Conservation (phyloP, 768 basidiomycete species). For the Lactarius trivialis region DNA sequence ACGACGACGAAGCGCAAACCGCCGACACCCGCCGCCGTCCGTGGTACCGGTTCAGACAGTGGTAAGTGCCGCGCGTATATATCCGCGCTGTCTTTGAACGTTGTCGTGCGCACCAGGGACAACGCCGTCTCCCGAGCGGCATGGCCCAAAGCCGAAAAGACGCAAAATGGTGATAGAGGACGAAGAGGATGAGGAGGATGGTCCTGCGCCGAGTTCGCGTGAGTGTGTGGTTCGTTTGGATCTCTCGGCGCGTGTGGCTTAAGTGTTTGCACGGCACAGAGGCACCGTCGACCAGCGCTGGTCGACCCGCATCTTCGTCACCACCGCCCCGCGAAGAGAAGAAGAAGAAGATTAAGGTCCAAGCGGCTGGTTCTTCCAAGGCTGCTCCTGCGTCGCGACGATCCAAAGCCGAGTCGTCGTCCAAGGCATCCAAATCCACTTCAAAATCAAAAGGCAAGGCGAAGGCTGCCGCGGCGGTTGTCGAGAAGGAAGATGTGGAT, state of each 20-base stretch:
- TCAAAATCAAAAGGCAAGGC: conserved; percentile 16
- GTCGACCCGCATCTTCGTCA: background rate
- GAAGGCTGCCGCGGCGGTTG: conserved; percentile 5
- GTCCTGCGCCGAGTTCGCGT: conserved; percentile 17
- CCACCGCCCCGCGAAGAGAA: background rate
- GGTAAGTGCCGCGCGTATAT: background rate
- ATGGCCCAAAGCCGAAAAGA: conserved; percentile 39
- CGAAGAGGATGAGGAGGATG: conserved; percentile 30
- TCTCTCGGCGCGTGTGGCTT: background rate
- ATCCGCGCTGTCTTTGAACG: no score
- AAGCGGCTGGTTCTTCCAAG: background rate
- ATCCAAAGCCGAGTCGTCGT: background rate
- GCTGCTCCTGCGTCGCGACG: background rate
- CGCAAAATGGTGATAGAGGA: conserved; percentile 50
- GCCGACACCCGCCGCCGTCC: background rate
- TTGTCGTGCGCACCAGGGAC: background rate
- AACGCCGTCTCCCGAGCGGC: conserved; percentile 25
- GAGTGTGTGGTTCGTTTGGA: background rate
- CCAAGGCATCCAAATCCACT: conserved; percentile 5
- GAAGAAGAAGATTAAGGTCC: background rate
- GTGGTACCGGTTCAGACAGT: background rate
- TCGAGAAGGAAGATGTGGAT: conserved; percentile 19
- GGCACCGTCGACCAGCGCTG: conserved; percentile 8
- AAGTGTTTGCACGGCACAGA: background rate
- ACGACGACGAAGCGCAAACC: conserved; percentile 18